phyloP scores from a whole-genome alignment of 306 rosid species.

The Pterocarpus macrocarpus region DNA sequence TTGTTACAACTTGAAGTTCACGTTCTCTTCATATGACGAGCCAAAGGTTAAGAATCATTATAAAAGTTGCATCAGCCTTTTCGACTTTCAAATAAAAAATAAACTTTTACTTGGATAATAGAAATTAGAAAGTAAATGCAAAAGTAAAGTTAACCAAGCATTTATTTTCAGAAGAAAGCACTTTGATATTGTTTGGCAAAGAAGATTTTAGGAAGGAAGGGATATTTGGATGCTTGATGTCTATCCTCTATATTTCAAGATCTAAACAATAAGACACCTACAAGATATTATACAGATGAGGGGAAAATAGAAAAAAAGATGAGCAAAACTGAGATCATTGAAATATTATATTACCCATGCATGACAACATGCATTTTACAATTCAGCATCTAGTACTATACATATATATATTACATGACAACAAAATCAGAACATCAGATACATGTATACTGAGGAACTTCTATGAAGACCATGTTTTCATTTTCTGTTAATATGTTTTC shows the following conservation, averaged over 20 bases:
- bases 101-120: neutral
- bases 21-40: conserved; percentile 67
- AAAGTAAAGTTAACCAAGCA: neutral
- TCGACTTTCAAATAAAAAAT: conserved; percentile 17
- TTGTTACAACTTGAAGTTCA: conserved; percentile 58
- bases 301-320: neutral
- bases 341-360: neutral
- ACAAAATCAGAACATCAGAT: neutral
- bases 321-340: neutral
- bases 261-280: neutral
- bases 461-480: neutral
- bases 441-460: neutral
- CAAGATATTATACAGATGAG: conserved; percentile 11
- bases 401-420: neutral
- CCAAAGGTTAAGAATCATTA: conserved; percentile 28
- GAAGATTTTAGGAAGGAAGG: neutral
- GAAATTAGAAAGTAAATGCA: conserved; percentile 38
- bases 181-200: conserved; percentile 20
- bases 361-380: neutral
- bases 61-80: conserved; percentile 33
- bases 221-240: conserved; percentile 25
- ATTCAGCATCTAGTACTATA: neutral
- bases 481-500: too few relatives aligned
- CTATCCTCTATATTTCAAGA: conserved; percentile 15
- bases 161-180: conserved; percentile 31